Evolutionary conservation across 2,329 filamentous ascomycete genomes (phyloP).

Genomic region (Ophiostoma sp.): DNA sequence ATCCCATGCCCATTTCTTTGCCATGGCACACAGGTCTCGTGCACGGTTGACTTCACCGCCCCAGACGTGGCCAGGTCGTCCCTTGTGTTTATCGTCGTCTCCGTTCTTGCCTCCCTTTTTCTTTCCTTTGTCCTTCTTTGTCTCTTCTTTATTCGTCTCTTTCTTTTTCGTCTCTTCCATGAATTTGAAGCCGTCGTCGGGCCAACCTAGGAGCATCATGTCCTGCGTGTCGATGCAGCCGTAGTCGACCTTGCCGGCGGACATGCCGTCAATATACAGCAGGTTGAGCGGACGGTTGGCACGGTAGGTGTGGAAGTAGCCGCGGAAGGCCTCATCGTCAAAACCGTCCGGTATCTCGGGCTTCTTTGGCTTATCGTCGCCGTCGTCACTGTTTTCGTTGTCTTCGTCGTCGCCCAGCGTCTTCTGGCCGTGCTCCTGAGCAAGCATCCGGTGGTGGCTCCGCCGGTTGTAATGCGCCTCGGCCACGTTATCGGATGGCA

Average conservation of each 20-base stretch:
- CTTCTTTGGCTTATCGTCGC: constrained; percentile 6
- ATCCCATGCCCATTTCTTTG: constrained; percentile 47
- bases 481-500: too few relatives aligned
- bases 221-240: constrained; percentile 71
- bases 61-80: background rate
- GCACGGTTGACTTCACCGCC: constrained; percentile 53
- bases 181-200: background rate
- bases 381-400: constrained; percentile 4
- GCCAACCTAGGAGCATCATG: constrained; percentile 47
- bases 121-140: background rate
- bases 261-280: constrained; percentile 70
- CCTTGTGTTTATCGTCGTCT: background rate
- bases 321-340: constrained; percentile 36
- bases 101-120: background rate
- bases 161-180: background rate
- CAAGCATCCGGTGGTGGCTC: background rate
- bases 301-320: constrained; percentile 68
- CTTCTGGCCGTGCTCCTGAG: background rate
- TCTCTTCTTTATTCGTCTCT: background rate
- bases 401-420: background rate
- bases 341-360: constrained; percentile 8
- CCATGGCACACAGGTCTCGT: constrained; percentile 55
- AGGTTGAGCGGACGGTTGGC: constrained; percentile 58
- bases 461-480: background rate
- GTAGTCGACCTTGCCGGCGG: constrained; percentile 63